phyloP scores from a whole-genome alignment of 257 asterid species.

The Scutellaria minor region DNA sequence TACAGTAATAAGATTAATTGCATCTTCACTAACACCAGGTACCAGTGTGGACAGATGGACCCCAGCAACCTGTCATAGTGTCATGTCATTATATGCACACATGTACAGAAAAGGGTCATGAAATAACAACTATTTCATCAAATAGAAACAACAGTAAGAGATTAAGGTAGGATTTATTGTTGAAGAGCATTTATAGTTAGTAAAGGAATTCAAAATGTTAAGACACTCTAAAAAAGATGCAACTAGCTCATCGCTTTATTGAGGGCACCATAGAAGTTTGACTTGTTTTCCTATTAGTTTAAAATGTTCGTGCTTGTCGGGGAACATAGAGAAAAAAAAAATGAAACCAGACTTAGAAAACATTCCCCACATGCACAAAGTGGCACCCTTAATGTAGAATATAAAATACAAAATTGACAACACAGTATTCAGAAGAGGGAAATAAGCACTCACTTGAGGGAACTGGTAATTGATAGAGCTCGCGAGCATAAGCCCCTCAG shows the following conservation, averaged over 20 bases:
- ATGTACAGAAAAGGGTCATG: neutral
- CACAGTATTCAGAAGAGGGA: conserved; percentile 11
- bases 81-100: neutral
- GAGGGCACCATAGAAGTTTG: neutral
- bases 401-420: neutral
- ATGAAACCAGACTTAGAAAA: neutral
- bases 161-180: neutral
- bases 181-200: too few species aligned
- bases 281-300: neutral
- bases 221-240: neutral
- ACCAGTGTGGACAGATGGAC: conserved; percentile 59
- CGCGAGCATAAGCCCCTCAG: conserved; percentile 72
- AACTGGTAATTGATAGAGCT: conserved; percentile 61
- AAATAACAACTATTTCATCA: conserved; percentile 6
- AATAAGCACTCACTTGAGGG: conserved; percentile 54
- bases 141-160: conserved; percentile 21
- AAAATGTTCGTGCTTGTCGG: neutral
- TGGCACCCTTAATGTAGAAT: neutral
- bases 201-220: neutral
- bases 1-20: conserved; percentile 64
- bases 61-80: conserved; percentile 55
- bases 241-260: conserved; percentile 7
- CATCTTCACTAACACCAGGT: conserved; percentile 83
- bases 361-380: neutral
- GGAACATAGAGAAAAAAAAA: neutral